A percentile compares a stretch with the other conserved stretches of the same genome.
These are phyloP conservation scores for Boletus chippewaensis DNA, from an alignment of 1,284 basidiomycete genomes.

Conservation along the genomic window DNA sequence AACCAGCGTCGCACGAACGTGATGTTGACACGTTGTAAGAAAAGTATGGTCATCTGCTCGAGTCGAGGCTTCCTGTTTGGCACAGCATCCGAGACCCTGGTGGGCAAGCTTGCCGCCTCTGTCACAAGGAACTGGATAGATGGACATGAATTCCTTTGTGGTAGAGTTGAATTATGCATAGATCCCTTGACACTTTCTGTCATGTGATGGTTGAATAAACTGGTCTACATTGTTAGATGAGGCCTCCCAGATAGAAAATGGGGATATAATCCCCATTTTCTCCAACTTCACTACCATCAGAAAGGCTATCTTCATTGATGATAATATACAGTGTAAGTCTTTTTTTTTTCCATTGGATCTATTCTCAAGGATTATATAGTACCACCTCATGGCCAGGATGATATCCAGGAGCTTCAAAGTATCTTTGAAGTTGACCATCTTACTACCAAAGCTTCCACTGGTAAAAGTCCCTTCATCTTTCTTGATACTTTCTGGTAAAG, in stretches of 20 bases:
- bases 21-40: slow-evolving; percentile 59
- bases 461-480: slow-evolving; percentile 35
- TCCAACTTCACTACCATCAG: slow-evolving; percentile 26
- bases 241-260: slow-evolving; percentile 44
- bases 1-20: slow-evolving; percentile 55
- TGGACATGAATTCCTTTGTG: slow-evolving; percentile 6
- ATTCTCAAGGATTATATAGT: slow-evolving; percentile 32
- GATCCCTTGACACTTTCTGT: neutral
- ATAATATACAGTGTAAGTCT: slow-evolving; percentile 41
- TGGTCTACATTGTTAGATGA: slow-evolving; percentile 31
- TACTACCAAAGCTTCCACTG: slow-evolving; percentile 17
- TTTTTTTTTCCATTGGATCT: neutral
- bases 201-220: neutral
- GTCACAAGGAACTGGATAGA: slow-evolving; percentile 38
- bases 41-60: slow-evolving; percentile 48
- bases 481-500: slow-evolving; percentile 37
- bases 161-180: neutral
- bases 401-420: slow-evolving; percentile 45
- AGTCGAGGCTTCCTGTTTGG: slow-evolving; percentile 40
- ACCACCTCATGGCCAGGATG: slow-evolving; percentile 53
- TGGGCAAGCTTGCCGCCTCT: slow-evolving; percentile 41
- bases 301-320: slow-evolving; percentile 40
- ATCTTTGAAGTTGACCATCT: slow-evolving; percentile 54
- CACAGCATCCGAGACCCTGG: slow-evolving; percentile 38
- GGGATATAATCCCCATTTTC: slow-evolving; percentile 38